A percentile compares a stretch with the other conserved stretches of the same genome.
Conservation (phyloP, 495 filamentous ascomycete species). For the Talaromyces adpressus region DNA sequence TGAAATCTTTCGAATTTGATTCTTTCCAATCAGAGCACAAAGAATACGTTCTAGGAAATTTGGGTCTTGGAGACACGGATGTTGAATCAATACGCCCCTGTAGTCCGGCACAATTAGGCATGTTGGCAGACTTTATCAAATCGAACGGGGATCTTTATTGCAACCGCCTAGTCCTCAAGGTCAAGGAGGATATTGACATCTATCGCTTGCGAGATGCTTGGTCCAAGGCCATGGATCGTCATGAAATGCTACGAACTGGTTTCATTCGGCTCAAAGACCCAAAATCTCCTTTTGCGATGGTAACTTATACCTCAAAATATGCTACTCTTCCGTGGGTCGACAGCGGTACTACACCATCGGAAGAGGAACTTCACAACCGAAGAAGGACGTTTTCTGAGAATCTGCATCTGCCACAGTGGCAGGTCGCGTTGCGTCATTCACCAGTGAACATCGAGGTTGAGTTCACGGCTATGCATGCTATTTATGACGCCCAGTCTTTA, state of each 20-base stretch:
- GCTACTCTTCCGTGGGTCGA: constrained; percentile 38
- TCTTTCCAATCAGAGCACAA: constrained; percentile 47
- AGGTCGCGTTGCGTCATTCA: constrained; percentile 27
- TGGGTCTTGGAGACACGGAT: constrained; percentile 11
- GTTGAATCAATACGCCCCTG: constrained; percentile 31
- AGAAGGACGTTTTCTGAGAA: constrained; percentile 21
- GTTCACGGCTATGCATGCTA: constrained; percentile 61
- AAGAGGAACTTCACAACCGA: constrained; percentile 8
- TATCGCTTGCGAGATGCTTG: constrained; percentile 51
- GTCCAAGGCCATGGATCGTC: constrained; percentile 39
- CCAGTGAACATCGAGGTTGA: constrained; percentile 22
- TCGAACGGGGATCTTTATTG: constrained; percentile 66
- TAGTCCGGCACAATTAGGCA: constrained; percentile 72
- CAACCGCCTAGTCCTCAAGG: constrained; percentile 64
- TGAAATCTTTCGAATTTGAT: constrained; percentile 17
- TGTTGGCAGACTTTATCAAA: constrained; percentile 67
- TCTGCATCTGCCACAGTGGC: constrained; percentile 42
- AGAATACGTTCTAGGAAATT: constrained; percentile 36
- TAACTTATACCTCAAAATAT: constrained; percentile 37
- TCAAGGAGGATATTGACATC: constrained; percentile 42
- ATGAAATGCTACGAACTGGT: constrained; percentile 66
- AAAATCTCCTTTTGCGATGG: constrained; percentile 57
- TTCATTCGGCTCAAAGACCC: constrained; percentile 48
- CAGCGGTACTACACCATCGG: constrained; percentile 12
- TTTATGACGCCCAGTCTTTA: constrained; percentile 73